Evolutionary conservation across 2,329 filamentous ascomycete species (phyloP), one percentile per base, ranked within the genome.

Genomic region (Botrytis galanthina): DNA sequence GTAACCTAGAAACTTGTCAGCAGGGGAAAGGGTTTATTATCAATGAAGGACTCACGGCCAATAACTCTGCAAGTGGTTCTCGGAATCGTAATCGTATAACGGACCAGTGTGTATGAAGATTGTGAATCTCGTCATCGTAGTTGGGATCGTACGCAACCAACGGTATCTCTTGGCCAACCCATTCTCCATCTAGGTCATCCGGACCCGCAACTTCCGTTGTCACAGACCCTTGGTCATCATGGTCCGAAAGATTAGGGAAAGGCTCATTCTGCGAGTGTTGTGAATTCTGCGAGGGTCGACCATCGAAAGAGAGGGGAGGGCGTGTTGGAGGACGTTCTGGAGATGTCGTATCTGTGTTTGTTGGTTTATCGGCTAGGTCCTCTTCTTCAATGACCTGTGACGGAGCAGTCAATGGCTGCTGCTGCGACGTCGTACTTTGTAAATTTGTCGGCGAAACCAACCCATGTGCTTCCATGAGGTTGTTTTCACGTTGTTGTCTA

Each of bases 51-150:
- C 76, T 80, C 44, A 86, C 86, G 4, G 83, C 86, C 5, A 89
- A 82, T 2, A 85, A 83, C 75, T 89, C 87, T 1, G 86, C 87
- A 2, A 88, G 81, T 42, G 86, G 85, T 77, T 88, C 86, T 18
- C 86, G 84, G 76, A 87, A 84, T 51, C 72, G 71, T 22, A 78
- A 46, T 35, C 87, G 83, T 37, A 88, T 82, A 29, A 85, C 81
- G 46, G 85, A 83, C 86, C 87, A 84, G 67, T 75, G 76, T 7
- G 77, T 80, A 54, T 80, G 77, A 3, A 78, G 74, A 71, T 80
- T 78, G 66, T 79, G 78, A 12, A 78, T 74, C 61, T 79, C 76
- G n/a, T 79, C 77, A 35, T 75, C 75, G 32, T 76, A 66, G 59
- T 71, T 74, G 2, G 72, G 71, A 32, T 78, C 77, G 67, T 79